Evolutionary conservation across 2,329 filamentous ascomycete species (phyloP), one percentile per base, ranked within the genome.

Genomic region (Neopestalotiopsis sp.): DNA sequence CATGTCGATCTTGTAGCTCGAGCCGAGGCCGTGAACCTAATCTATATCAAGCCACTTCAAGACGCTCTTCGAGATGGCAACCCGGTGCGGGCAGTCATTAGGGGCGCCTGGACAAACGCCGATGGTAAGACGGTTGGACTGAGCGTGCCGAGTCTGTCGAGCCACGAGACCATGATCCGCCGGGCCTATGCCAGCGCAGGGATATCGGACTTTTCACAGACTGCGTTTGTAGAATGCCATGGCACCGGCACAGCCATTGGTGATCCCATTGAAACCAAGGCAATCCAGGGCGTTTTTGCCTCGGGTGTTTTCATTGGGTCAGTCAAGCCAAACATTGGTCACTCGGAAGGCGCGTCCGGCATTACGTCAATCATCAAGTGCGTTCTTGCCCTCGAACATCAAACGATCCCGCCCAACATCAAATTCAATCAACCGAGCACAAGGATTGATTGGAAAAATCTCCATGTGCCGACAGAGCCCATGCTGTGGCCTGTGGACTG

Each of bases 81-180:
- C 45, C 73, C 72, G 0, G 81, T 84, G 34, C 74, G 77, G 17
- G 79, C 79, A 12, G 71, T 84, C 9, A 81, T 86, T 49, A 76
- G 80, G 0, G 78, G 78, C 4, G 81, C 78, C 0, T 76, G 73
- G 0, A 70, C 79, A 12, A 84, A 84, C 69, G 74, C 79, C 56
- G 83, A 86, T 68, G 86, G 86, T 1, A 76, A 67, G 34, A 78
- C 85, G 73, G 10, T 75, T 3, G 85, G 85, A 0, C 83, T 88
- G 42, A 84, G 84, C 0, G 79, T 83, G 57, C 87, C 87, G 0
- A 85, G 73, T 58, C 66, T 62, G 0, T 68, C 74, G 1, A 79
- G 81, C 0, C 85, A 86, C 68, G 75, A 73, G 12, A 72, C 67
- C 0, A 69, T 82, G 0, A 82, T 83, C 17, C 67, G 75, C 32